phyloP scores from a whole-genome alignment of 148 eudicot species.

The Rhododendron vialii region DNA sequence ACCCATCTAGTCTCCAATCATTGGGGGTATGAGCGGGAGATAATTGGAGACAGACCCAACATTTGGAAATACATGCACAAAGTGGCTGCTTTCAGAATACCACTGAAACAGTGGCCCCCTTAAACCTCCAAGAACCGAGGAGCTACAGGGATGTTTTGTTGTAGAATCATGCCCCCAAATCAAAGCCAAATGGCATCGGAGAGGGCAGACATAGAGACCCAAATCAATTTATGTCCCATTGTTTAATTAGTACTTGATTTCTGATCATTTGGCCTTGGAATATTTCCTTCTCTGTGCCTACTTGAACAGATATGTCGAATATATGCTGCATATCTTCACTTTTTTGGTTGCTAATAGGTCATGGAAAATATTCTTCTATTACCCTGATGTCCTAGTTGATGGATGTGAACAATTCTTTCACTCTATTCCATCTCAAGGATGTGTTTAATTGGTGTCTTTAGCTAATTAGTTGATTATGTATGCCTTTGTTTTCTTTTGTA shows the following conservation, averaged over 20 bases:
- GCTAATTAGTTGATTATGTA: background rate
- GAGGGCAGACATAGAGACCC: too few species aligned
- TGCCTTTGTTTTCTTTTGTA: background rate
- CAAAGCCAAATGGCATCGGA: too few species aligned
- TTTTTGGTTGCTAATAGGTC: background rate
- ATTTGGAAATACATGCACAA: too few species aligned
- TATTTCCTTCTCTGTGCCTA: background rate
- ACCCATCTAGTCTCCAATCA: too few species aligned
- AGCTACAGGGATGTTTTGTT: too few species aligned
- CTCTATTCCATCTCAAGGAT: background rate
- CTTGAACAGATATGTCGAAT: background rate
- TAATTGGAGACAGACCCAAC: too few species aligned
- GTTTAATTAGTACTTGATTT: background rate
- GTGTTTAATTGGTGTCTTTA: background rate
- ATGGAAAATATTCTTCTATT: constrained; percentile 5
- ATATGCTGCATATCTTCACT: background rate
- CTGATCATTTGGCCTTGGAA: background rate
- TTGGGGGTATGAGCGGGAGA: too few species aligned
- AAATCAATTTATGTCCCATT: too few species aligned
- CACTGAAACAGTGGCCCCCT: too few species aligned
- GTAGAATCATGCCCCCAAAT: too few species aligned
- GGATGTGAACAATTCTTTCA: background rate
- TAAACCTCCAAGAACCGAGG: too few species aligned
- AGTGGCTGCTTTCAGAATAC: too few species aligned
- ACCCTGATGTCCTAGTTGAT: background rate